Evolutionary conservation across 1,139 yeast species (phyloP).

Genomic region (Meyerozyma elateridarum): DNA sequence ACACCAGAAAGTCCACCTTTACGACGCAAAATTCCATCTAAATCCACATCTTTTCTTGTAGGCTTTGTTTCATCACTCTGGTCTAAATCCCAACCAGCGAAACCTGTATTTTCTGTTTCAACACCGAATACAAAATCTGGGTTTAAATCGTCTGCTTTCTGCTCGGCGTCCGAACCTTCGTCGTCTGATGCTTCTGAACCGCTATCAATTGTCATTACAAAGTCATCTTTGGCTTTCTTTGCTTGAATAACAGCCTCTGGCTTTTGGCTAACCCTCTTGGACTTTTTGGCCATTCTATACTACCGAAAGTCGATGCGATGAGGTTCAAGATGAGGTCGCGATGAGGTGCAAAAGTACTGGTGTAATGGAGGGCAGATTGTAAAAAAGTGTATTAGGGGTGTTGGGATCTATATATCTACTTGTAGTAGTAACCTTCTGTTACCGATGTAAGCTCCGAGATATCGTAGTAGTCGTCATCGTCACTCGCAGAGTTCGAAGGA

Average conservation of each 20-base stretch:
- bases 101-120: conserved; percentile 36
- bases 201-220: conserved; percentile 44
- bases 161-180: conserved; percentile 29
- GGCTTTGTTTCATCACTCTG: conserved; percentile 10
- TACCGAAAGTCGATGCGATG: conserved; percentile 2
- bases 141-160: conserved; percentile 50
- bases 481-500: conserved; percentile 25
- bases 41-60: conserved; percentile 63
- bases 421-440: conserved; percentile 41
- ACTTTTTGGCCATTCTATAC: conserved; percentile 16
- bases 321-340: conserved; percentile 1
- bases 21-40: conserved; percentile 78
- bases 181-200: conserved; percentile 60
- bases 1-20: conserved; percentile 67
- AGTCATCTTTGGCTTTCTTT: conserved; percentile 17
- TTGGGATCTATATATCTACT: no score
- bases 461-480: conserved; percentile 39
- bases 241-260: conserved; percentile 8
- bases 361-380: conserved; percentile 1
- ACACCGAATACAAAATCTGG: conserved; percentile 69
- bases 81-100: conserved; percentile 78
- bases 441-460: conserved; percentile 37
- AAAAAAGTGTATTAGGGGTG: no score
- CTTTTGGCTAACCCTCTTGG: conserved; percentile 12
- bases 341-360: neutral